Evolutionary conservation across 2,329 filamentous ascomycete species (phyloP).

Genomic region (Colletotrichum filicis): DNA sequence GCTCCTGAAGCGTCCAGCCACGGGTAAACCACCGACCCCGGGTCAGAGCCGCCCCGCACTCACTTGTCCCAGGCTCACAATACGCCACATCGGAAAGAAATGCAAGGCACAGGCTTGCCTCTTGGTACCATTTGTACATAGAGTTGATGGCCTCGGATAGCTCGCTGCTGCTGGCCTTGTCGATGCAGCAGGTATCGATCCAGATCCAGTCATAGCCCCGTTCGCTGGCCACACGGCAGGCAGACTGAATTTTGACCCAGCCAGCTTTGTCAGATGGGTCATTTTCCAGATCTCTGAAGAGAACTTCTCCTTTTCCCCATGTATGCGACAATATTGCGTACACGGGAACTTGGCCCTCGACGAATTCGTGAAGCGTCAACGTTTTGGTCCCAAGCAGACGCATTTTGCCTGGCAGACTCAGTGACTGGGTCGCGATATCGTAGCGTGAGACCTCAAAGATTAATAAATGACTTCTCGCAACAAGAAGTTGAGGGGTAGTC

Average conservation of each 20-base stretch:
- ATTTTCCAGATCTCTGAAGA: constrained; percentile 37
- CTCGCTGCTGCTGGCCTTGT: constrained; percentile 46
- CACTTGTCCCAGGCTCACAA: background rate
- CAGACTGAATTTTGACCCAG: constrained; percentile 38
- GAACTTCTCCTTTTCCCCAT: constrained; percentile 41
- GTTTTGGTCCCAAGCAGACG: background rate
- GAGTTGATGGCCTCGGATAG: constrained; percentile 44
- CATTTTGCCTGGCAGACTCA: background rate
- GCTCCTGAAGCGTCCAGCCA: constrained; percentile 13
- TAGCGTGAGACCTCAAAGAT: background rate
- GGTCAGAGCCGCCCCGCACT: no score
- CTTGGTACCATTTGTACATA: constrained; percentile 45
- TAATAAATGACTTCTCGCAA: background rate
- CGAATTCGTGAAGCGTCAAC: background rate
- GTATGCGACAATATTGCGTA: constrained; percentile 44
- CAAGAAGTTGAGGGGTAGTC: background rate
- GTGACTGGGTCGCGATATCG: rapidly evolving
- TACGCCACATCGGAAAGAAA: constrained; percentile 42
- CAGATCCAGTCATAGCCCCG: constrained; percentile 46
- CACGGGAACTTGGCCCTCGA: constrained; percentile 22
- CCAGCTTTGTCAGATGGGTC: constrained; percentile 1
- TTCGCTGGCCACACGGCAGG: constrained; percentile 29
- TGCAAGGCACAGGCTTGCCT: constrained; percentile 46
- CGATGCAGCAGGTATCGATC: constrained; percentile 50
- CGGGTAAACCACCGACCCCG: constrained; percentile 9